Evolutionary conservation across 2,329 filamentous ascomycete species (phyloP), one percentile per base, ranked within the genome.

Genomic region (Alternaria angustiovoidea): DNA sequence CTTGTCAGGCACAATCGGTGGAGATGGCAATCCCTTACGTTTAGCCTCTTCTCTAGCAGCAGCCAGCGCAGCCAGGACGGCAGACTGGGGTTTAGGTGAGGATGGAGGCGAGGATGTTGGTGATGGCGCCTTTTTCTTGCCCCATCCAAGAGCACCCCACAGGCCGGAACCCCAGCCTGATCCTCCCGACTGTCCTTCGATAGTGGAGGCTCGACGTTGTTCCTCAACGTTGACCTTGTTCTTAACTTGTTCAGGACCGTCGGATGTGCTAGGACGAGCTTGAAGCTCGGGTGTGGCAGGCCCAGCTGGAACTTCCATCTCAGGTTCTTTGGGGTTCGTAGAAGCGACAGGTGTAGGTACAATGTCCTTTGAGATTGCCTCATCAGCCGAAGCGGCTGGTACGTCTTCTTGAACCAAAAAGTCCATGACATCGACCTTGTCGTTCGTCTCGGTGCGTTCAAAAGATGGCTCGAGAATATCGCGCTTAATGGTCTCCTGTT

Each of bases 71-170:
- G 58, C 58, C 14, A 61, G 58, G 24, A 61, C 58, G n/a, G 48
- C 54, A 30, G 58, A 61, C 14, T 57, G 53, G n/a, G 58, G 54
- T 32, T 46, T 61, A 4, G 59, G 59, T 16, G 55, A 61, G n/a
- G 49, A 44, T 7, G 54, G 55, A 18, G 51, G 43, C 9, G 61
- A 64, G 7, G 67, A 59, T 8, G 58, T 61, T 7, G 65, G 54
- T 4, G 65, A 63, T 8, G 61, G 52, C 8, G 63, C 24, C 55
- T 67, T 72, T 65, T 73, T 75, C 64, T 69, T 71, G 11, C 75
- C 74, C 74, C 73, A 76, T 2, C 75, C 73, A 49, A 77, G 65
- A 1, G 72, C 71, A 43, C 75, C 72, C 64, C 66, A 69, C 20
- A 78, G 56, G 30, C 68, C 64, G 3, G 62, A 61, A 14, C 71